Evolutionary conservation across 768 basidiomycete genomes (phyloP).

Genomic region (Ramaria sp.): DNA sequence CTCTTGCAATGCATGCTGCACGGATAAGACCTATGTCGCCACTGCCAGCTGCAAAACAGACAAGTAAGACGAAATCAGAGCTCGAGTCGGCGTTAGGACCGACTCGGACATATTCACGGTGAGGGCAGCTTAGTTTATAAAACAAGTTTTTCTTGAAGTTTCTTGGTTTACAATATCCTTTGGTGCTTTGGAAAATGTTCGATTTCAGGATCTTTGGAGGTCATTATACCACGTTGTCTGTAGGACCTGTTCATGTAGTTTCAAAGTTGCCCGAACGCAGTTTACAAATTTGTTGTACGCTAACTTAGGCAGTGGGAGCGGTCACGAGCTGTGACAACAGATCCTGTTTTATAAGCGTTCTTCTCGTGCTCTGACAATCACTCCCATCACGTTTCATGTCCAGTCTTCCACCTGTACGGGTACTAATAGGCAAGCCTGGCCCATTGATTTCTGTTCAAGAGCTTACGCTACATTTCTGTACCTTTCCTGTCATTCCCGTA

Average conservation of each 20-base stretch:
- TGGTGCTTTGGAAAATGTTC: background rate
- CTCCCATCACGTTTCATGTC: background rate
- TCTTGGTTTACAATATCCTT: background rate
- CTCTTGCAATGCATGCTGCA: constrained; percentile 9
- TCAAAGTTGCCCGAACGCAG: too few relatives aligned
- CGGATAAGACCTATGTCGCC: constrained; percentile 9
- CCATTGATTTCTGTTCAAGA: background rate
- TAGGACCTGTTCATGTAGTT: background rate
- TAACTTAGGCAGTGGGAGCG: too few relatives aligned
- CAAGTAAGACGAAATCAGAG: constrained; percentile 7
- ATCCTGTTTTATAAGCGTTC: too few relatives aligned
- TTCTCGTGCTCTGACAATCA: too few relatives aligned
- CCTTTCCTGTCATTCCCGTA: too few relatives aligned
- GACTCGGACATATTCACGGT: background rate
- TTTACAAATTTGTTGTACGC: too few relatives aligned
- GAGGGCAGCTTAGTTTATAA: background rate
- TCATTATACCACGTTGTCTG: background rate
- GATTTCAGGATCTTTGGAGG: background rate
- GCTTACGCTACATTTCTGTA: background rate
- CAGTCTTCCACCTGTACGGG: background rate
- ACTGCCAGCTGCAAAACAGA: background rate
- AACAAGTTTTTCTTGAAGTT: background rate
- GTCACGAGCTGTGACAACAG: too few relatives aligned
- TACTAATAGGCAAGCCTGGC: constrained; percentile 7
- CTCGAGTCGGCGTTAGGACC: constrained; percentile 8